Base-by-base conservation (phyloP, 192 early-diverging fungal species). In the Diversispora epigaea region DNA sequence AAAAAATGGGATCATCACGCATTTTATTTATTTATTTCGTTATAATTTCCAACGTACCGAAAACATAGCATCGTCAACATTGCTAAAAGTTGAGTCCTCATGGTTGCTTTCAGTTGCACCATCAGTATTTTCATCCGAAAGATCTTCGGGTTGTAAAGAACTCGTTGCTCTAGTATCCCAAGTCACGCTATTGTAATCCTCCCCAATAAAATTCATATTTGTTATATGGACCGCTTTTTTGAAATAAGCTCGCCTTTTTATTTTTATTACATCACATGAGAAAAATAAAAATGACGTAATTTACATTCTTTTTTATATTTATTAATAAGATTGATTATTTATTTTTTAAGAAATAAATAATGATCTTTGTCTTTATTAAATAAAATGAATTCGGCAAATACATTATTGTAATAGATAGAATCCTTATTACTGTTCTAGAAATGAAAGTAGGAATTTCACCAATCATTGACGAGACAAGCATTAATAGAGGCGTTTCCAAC, bases 391-490 rank as follows among this genome's bases (percentile, higher is more conserved):
- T 32, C 25, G 2, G 25, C 25, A 32, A 32, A 32, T 32, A 32
- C 25, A 1, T 32, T 32, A 32, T 32, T 32, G 2, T 32, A 32
- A 32, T 32, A 32, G 2, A 32, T 32, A 32, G 25, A 32, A 32
- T n/a, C 25, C 25, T 32, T 32, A 1, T 32, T 1, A 32, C 25
- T 32, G 25, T 32, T 32, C 25, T 32, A 32, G 25, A 32, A 32
- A 32, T 32, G 2, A 32, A 32, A 32, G 25, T 32, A 32, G 2
- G 6, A 6, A 25, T 32, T 61, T 56, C 32, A 72, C 70, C 70
- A 72, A 61, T 72, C 56, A 14, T 85, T 80, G 4, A 85, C 82
- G 41, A 79, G 75, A 72, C 84, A 85, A 11, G 82, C 77, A 74
- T 83, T 83, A 56, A 85, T 68, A 4, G 79, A 80, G 11, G 63